Evolutionary conservation across 345 rosid species (phyloP).

Genomic region (Dipteronia sinensis): DNA sequence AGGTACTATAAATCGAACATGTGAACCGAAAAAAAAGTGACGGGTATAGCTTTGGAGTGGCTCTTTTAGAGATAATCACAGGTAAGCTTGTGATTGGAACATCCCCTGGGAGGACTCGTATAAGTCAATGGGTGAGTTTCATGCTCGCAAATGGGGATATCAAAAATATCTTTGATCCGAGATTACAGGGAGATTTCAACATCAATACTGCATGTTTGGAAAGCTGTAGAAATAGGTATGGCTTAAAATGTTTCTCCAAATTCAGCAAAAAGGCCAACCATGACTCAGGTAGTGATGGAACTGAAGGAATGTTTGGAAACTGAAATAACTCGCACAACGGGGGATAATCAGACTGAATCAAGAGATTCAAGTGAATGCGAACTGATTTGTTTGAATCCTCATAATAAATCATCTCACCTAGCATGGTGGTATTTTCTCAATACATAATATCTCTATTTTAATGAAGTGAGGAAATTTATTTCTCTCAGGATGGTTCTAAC

Average conservation of each 20-base stretch:
- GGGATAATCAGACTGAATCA: background rate
- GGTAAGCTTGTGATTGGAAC: conserved; percentile 28
- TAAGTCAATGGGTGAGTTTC: conserved; percentile 36
- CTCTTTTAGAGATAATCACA: conserved; percentile 41
- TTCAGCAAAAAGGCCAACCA: conserved; percentile 36
- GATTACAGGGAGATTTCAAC: conserved; percentile 34
- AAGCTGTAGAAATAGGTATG: conserved; percentile 47
- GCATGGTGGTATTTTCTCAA: background rate
- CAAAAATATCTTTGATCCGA: conserved; percentile 38
- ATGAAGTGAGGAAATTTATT: too few species aligned
- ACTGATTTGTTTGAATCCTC: too few species aligned
- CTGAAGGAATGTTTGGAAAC: conserved; percentile 21
- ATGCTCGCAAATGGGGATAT: conserved; percentile 44
- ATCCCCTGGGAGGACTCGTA: conserved; percentile 17
- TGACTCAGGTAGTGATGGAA: conserved; percentile 35
- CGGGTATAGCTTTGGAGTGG: conserved; percentile 48
- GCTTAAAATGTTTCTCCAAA: conserved; percentile 34
- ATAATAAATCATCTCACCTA: too few species aligned
- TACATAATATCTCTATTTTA: too few species aligned
- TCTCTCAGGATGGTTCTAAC: too few species aligned
- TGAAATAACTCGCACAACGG: background rate
- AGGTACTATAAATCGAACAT: conserved; percentile 34
- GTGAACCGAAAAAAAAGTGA: conserved; percentile 42
- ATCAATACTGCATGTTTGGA: conserved; percentile 37
- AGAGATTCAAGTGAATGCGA: background rate